A percentile compares a stretch with the other conserved stretches of the same genome.
Evolutionary conservation across 371 early-diverging fungal species (phyloP).

Genomic region (Mucor racemosus): DNA sequence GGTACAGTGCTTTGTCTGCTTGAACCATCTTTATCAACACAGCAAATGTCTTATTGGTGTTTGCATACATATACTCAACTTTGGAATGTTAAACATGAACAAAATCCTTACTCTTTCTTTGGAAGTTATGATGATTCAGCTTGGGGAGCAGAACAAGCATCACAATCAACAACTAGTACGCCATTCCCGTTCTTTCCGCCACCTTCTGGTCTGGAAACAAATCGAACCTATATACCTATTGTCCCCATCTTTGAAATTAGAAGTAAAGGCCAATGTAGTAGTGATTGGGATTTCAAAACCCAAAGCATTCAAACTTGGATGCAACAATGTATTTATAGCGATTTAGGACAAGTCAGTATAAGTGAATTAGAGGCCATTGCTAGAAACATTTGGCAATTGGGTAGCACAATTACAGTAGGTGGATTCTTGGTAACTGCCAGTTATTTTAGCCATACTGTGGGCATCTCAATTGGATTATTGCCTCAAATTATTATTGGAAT

Average conservation of each 20-base stretch:
- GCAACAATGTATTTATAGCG: not conserved
- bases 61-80: conserved; percentile 20
- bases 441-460: not conserved
- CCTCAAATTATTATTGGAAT: not conserved
- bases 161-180: not conserved
- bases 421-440: conserved; percentile 19
- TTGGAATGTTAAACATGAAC: conserved; percentile 13
- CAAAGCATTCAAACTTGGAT: conserved; percentile 11
- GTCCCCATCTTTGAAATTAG: conserved; percentile 22
- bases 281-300: not conserved
- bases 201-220: not conserved
- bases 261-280: conserved; percentile 8
- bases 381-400: conserved; percentile 17
- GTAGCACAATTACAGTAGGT: conserved; percentile 14
- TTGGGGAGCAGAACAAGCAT: not conserved
- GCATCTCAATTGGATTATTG: conserved; percentile 1
- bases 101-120: conserved; percentile 6
- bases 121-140: not conserved
- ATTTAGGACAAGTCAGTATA: not conserved
- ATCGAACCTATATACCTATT: conserved; percentile 17
- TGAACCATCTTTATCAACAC: not conserved
- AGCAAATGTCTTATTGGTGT: conserved; percentile 1
- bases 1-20: conserved; percentile 9
- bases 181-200: conserved; percentile 23
- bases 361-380: not conserved